Conservation (phyloP, 768 basidiomycete species). For the Hygrophoropsis aurantiaca region DNA sequence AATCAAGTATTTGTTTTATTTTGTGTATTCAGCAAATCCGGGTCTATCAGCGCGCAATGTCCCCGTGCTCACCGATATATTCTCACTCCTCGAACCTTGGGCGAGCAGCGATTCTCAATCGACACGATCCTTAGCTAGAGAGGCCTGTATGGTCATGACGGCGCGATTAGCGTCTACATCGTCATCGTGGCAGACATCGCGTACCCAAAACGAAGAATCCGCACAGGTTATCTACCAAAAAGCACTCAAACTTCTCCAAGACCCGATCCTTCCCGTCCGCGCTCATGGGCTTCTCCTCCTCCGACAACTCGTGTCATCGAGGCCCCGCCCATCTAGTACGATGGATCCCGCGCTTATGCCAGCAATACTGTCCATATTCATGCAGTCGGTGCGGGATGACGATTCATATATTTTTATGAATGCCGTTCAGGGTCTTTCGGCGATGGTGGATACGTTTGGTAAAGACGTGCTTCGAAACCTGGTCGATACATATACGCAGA, state of each 20-base stretch:
- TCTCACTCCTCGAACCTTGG: conserved; percentile 58
- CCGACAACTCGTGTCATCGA: conserved; percentile 64
- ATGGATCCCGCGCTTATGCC: conserved; percentile 69
- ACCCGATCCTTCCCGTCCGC: conserved; percentile 89
- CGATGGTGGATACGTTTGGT: conserved; percentile 78
- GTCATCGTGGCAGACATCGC: conserved; percentile 20
- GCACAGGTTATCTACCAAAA: conserved; percentile 78
- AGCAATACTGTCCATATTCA: conserved; percentile 83
- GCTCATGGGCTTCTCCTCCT: conserved; percentile 88
- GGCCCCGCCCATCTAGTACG: conserved; percentile 15
- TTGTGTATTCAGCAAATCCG: conserved; percentile 41
- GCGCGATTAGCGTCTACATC: conserved; percentile 71
- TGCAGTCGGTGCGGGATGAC: conserved; percentile 83
- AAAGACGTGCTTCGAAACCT: conserved; percentile 68
- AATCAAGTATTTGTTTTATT: not conserved
- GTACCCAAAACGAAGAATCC: conserved; percentile 18
- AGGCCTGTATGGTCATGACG: conserved; percentile 83
- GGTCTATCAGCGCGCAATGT: conserved; percentile 58
- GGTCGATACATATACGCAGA: conserved; percentile 62
- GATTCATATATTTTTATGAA: conserved; percentile 96
- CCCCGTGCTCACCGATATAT: conserved; percentile 72
- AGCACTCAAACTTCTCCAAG: conserved; percentile 84
- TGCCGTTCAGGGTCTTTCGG: conserved; percentile 86
- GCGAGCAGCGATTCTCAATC: conserved; percentile 46
- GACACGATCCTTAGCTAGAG: conserved; percentile 62